Percentiles rank a stretch among this genome's conserved stretches.
phyloP scores from a whole-genome alignment of 768 basidiomycete genomes.

The Pholiota molesta region DNA sequence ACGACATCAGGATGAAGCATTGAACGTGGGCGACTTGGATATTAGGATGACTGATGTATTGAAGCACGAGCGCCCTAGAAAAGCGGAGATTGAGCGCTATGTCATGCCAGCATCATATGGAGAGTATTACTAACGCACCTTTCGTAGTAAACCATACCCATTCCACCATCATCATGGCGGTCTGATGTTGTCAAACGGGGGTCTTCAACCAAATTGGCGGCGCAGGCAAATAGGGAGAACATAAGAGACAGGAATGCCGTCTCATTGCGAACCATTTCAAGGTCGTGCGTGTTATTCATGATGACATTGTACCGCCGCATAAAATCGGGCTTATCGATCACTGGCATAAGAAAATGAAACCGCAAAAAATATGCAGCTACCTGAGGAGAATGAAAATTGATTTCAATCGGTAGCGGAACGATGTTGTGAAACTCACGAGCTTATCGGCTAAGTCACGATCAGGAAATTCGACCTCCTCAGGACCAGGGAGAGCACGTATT shows the following conservation, averaged over 20 bases:
- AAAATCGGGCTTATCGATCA: constrained; percentile 87
- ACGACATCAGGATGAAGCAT: constrained; percentile 86
- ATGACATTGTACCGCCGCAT: constrained; percentile 68
- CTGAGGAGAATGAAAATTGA: constrained; percentile 42
- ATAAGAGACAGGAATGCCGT: constrained; percentile 80
- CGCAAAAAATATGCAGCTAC: constrained; percentile 86
- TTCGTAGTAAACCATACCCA: constrained; percentile 91
- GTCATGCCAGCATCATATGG: constrained; percentile 7
- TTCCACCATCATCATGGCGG: constrained; percentile 73
- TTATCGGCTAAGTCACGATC: constrained; percentile 86
- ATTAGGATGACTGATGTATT: constrained; percentile 89
- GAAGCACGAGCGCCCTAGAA: constrained; percentile 79
- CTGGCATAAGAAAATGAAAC: constrained; percentile 87
- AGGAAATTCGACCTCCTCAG: constrained; percentile 88
- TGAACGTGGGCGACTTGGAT: constrained; percentile 88
- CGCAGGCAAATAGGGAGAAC: constrained; percentile 91
- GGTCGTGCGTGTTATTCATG: constrained; percentile 71
- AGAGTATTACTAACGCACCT: constrained; percentile 50
- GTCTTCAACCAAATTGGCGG: constrained; percentile 79
- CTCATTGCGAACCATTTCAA: constrained; percentile 55
- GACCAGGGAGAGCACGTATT: constrained; percentile 76
- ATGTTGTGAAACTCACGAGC: constrained; percentile 54
- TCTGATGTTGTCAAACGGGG: constrained; percentile 60
- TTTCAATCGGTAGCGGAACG: constrained; percentile 19
- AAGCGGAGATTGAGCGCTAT: not conserved